These are phyloP conservation scores for Syncephalastrum sp. DNA, from an alignment of 371 early-diverging fungal genomes.

Conservation along the genomic window DNA sequence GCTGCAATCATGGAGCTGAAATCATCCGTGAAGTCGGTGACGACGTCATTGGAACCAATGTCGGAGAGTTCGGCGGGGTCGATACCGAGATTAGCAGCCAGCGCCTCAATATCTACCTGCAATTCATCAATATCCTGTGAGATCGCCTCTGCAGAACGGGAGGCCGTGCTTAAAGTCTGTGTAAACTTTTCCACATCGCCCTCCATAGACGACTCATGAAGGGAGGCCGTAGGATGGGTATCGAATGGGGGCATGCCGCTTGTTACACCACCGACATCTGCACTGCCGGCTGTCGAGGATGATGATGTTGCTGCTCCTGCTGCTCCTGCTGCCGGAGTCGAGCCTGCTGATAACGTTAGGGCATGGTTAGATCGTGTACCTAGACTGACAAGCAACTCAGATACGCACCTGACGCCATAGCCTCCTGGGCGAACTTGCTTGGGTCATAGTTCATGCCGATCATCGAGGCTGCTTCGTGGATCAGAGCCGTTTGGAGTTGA, in stretches of 20 bases:
- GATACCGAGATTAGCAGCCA: conserved; percentile 34
- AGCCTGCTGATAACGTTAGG: neutral
- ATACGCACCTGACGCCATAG: too few relatives aligned
- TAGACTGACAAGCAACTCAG: too few relatives aligned
- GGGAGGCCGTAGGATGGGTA: neutral
- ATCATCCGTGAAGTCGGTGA: conserved; percentile 8
- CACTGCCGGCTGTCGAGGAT: neutral
- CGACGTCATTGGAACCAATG: neutral
- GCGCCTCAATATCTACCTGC: conserved; percentile 32
- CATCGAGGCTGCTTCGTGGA: conserved; percentile 36
- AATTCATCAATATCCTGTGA: conserved; percentile 35
- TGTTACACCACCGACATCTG: neutral
- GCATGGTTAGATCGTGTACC: too few relatives aligned
- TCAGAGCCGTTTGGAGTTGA: conserved; percentile 27
- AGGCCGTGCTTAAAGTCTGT: conserved; percentile 24
- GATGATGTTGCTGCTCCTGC: conserved; percentile 2
- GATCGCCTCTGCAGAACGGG: conserved; percentile 33
- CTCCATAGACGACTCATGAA: neutral
- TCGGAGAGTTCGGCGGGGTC: conserved; percentile 23
- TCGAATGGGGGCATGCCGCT: neutral
- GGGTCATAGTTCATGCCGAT: conserved; percentile 20
- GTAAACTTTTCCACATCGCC: conserved; percentile 20
- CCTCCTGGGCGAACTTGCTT: too few relatives aligned
- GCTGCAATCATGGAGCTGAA: conserved; percentile 14
- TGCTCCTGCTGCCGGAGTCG: conserved; percentile 7